phyloP scores from a whole-genome alignment of 2,329 filamentous ascomycete species.

The Aschersonia sp. region DNA sequence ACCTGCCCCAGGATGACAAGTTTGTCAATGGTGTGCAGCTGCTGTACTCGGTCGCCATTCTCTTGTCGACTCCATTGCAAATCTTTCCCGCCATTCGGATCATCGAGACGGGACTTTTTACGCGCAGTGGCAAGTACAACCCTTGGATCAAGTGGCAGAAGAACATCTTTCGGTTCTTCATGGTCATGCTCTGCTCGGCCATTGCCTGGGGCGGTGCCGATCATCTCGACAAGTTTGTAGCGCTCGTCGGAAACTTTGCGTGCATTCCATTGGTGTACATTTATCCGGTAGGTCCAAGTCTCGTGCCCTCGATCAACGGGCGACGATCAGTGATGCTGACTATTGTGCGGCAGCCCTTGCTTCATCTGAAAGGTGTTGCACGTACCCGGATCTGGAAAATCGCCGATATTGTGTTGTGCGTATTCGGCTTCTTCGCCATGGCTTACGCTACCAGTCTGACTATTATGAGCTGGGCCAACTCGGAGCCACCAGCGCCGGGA shows the following conservation, averaged over 20 bases:
- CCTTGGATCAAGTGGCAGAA: constrained; percentile 99
- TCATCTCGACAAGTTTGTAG: constrained; percentile 93
- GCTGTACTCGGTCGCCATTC: constrained; percentile 92
- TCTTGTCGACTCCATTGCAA: constrained; percentile 87
- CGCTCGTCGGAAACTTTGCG: constrained; percentile 90
- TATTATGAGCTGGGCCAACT: constrained; percentile 68
- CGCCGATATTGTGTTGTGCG: constrained; percentile 60
- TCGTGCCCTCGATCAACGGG: neutral
- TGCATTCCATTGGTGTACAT: constrained; percentile 96
- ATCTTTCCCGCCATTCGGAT: constrained; percentile 98
- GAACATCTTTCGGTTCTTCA: constrained; percentile 88
- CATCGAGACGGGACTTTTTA: constrained; percentile 87
- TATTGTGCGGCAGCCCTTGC: constrained; percentile 51
- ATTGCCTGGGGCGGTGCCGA: constrained; percentile 89
- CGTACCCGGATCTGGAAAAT: constrained; percentile 50
- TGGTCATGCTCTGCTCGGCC: constrained; percentile 71
- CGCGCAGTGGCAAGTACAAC: constrained; percentile 90
- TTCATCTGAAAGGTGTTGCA: constrained; percentile 75
- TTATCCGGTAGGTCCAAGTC: constrained; percentile 62
- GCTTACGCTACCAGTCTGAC: constrained; percentile 82
- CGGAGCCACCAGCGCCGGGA: constrained; percentile 31
- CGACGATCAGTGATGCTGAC: neutral
- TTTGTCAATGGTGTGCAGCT: constrained; percentile 94
- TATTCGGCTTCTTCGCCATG: constrained; percentile 80
- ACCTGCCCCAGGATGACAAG: constrained; percentile 88